Conservation (phyloP, 1,284 basidiomycete species). For the Ceratobasidium sp. region DNA sequence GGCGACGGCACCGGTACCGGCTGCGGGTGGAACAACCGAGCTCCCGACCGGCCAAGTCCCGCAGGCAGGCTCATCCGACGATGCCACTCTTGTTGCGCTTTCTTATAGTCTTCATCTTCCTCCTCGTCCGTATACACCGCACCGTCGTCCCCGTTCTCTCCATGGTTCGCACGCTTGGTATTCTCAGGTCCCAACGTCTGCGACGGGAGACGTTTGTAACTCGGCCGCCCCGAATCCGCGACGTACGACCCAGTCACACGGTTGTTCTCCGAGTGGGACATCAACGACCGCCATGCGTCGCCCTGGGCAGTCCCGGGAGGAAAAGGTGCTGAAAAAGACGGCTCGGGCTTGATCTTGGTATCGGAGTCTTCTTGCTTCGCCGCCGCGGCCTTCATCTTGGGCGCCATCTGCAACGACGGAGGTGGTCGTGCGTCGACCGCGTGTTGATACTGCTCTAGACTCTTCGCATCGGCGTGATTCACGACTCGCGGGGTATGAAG, state of each 20-base stretch:
- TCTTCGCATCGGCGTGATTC: constrained; percentile 60
- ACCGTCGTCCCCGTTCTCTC: neutral
- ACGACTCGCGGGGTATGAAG: constrained; percentile 29
- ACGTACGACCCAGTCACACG: constrained; percentile 14
- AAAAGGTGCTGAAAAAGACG: constrained; percentile 23
- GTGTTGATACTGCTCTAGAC: constrained; percentile 77
- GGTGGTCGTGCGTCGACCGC: constrained; percentile 76
- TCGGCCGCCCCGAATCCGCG: constrained; percentile 60
- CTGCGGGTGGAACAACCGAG: constrained; percentile 27
- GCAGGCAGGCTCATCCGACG: constrained; percentile 33
- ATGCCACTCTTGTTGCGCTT: constrained; percentile 40
- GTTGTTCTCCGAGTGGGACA: neutral
- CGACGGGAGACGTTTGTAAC: constrained; percentile 78
- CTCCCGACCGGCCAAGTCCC: constrained; percentile 26
- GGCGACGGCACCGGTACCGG: constrained; percentile 13
- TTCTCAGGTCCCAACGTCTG: constrained; percentile 74
- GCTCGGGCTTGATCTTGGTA: constrained; percentile 5
- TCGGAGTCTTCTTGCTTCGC: constrained; percentile 43
- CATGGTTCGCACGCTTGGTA: constrained; percentile 62
- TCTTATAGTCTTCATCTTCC: constrained; percentile 23
- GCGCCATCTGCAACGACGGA: constrained; percentile 63
- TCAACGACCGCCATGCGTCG: constrained; percentile 35
- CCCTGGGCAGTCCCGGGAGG: constrained; percentile 30
- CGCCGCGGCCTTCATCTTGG: constrained; percentile 49
- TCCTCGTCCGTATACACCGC: constrained; percentile 36